These are phyloP conservation scores for Sporopachydermia lactativora DNA, from an alignment of 805 yeast species.

Conservation along the genomic window DNA sequence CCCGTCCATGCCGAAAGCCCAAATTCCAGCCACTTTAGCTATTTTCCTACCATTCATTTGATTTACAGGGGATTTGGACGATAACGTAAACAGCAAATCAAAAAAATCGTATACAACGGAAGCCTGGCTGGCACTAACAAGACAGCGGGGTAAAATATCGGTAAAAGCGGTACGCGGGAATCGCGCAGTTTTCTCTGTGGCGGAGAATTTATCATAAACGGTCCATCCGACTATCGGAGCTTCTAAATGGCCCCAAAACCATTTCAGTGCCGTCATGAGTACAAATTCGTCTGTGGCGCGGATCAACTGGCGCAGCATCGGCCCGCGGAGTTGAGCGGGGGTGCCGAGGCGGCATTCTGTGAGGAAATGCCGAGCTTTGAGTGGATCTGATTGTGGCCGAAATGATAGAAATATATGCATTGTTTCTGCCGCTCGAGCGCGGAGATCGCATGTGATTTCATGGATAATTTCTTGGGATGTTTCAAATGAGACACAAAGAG, in stretches of 20 bases:
- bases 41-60: constrained; percentile 70
- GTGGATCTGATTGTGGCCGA: neutral
- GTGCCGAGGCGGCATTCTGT: neutral
- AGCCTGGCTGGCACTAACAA: constrained; percentile 76
- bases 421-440: neutral
- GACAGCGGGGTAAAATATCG: constrained; percentile 72
- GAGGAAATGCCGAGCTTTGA: neutral
- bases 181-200: constrained; percentile 30
- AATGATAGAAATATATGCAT: neutral
- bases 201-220: neutral
- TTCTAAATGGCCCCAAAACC: constrained; percentile 1
- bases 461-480: neutral
- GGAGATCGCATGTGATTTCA: neutral
- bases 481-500: neutral
- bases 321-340: neutral
- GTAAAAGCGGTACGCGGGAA: constrained; percentile 64
- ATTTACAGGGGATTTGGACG: constrained; percentile 68
- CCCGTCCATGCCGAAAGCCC: constrained; percentile 56
- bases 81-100: constrained; percentile 62
- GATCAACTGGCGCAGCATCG: neutral
- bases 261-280: neutral
- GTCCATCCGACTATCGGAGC: neutral
- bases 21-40: constrained; percentile 68
- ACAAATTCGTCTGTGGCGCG: neutral
- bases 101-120: constrained; percentile 80